phyloP scores from a whole-genome alignment of 129 eudicot genomes.

The Erigeron canadensis region DNA sequence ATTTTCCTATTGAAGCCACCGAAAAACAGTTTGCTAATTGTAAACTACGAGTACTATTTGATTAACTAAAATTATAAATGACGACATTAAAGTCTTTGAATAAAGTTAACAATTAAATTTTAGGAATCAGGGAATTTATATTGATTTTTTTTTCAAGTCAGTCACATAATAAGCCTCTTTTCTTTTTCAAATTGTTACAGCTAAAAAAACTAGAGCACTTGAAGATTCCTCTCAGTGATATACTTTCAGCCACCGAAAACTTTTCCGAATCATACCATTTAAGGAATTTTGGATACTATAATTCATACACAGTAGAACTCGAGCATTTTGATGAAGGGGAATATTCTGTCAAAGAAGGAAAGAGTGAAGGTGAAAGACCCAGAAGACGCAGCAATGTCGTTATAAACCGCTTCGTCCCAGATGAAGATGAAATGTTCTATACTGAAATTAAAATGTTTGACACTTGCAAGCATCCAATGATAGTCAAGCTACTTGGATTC shows the following conservation, averaged over 20 bases:
- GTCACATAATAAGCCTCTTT: too few species aligned
- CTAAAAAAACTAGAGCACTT: background rate
- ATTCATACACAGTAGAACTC: background rate
- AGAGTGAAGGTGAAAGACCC: background rate
- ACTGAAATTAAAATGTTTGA: background rate
- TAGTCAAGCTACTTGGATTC: background rate
- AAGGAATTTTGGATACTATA: background rate
- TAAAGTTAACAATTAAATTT: too few species aligned
- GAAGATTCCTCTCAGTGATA: background rate
- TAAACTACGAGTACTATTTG: too few species aligned
- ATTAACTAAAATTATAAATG: too few species aligned
- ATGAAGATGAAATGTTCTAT: background rate
- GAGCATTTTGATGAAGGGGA: background rate
- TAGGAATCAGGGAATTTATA: too few species aligned
- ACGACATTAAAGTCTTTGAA: too few species aligned
- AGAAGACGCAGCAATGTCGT: background rate
- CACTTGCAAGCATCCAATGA: background rate
- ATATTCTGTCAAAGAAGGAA: background rate
- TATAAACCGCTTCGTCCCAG: background rate
- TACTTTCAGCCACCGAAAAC: background rate
- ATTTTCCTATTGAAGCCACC: too few species aligned
- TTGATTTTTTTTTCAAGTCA: too few species aligned
- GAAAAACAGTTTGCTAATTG: too few species aligned
- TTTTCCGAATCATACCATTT: background rate
- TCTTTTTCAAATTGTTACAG: background rate